Evolutionary conservation across 1,284 basidiomycete genomes (phyloP).

Genomic region (Termitomyces sp.): DNA sequence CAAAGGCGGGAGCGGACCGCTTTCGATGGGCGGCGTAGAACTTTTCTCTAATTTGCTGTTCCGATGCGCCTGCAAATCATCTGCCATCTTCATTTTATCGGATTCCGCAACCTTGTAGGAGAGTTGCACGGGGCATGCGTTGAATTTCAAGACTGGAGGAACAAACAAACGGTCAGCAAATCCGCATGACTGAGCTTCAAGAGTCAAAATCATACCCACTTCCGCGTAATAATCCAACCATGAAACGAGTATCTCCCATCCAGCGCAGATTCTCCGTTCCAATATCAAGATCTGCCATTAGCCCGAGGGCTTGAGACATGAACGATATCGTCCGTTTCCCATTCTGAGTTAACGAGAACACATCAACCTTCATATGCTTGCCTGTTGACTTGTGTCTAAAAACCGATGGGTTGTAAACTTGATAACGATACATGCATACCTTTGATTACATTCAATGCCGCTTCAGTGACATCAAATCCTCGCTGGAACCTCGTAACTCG

Average conservation of each 20-base stretch:
- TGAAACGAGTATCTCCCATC: slow-evolving; percentile 91
- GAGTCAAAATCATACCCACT: slow-evolving; percentile 33
- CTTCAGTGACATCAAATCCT: slow-evolving; percentile 70
- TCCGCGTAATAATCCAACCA: slow-evolving; percentile 78
- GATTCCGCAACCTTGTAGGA: slow-evolving; percentile 66
- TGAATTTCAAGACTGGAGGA: slow-evolving; percentile 56
- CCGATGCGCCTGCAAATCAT: slow-evolving; percentile 34
- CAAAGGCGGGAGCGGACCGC: slow-evolving; percentile 18
- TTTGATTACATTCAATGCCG: slow-evolving; percentile 85
- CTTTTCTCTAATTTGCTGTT: slow-evolving; percentile 1
- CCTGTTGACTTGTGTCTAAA: slow-evolving; percentile 34
- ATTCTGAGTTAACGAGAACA: slow-evolving; percentile 76
- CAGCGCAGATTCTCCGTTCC: slow-evolving; percentile 87
- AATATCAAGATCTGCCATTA: slow-evolving; percentile 89
- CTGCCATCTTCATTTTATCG: slow-evolving; percentile 73
- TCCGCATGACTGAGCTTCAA: neutral
- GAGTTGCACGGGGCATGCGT: slow-evolving; percentile 65
- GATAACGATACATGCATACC: slow-evolving; percentile 39
- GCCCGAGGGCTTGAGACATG: slow-evolving; percentile 82
- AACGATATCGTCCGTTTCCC: slow-evolving; percentile 76
- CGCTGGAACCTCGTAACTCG: slow-evolving; percentile 36
- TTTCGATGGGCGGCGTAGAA: neutral
- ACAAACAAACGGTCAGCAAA: neutral
- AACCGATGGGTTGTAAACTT: neutral
- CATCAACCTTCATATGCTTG: slow-evolving; percentile 70